Percentiles rank a stretch among this genome's conserved stretches.
Evolutionary conservation across 2,329 filamentous ascomycete species (phyloP).

Genomic region (Coleophoma eucalyptorum): DNA sequence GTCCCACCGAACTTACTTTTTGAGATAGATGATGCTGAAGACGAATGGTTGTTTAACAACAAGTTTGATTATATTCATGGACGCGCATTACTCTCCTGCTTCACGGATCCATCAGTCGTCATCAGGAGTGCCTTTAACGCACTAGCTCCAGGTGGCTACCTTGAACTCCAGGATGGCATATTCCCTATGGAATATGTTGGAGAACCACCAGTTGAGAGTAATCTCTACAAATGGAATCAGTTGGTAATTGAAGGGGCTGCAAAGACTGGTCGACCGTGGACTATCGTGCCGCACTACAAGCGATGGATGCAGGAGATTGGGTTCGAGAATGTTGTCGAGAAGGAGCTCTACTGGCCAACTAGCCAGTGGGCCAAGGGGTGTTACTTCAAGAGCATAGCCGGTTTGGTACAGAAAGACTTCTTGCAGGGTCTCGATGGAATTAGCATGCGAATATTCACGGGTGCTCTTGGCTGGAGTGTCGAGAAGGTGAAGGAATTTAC

Average conservation of each 20-base stretch:
- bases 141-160: slow-evolving; percentile 2
- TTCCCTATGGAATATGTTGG: slow-evolving; percentile 1
- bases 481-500: slow-evolving; percentile 24
- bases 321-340: slow-evolving; percentile 21
- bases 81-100: neutral
- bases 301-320: slow-evolving; percentile 24
- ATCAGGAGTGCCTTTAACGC: neutral
- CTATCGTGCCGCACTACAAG: slow-evolving; percentile 13
- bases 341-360: slow-evolving; percentile 20
- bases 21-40: slow-evolving; percentile 44
- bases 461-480: slow-evolving; percentile 17
- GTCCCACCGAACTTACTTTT: slow-evolving; percentile 45
- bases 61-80: slow-evolving; percentile 41
- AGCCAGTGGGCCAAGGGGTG: slow-evolving; percentile 21
- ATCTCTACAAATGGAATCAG: slow-evolving; percentile 10
- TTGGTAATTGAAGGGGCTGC: slow-evolving; percentile 7
- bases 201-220: neutral
- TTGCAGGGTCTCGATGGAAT: slow-evolving; percentile 12
- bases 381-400: slow-evolving; percentile 18
- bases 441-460: slow-evolving; percentile 13
- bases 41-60: slow-evolving; percentile 39
- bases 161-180: slow-evolving; percentile 2
- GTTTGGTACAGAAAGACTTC: slow-evolving; percentile 17
- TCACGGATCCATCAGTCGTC: neutral
- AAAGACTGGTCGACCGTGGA: slow-evolving; percentile 17